Conservation (phyloP, 768 basidiomycete genomes). For the Chalciporus pseudorubinellus region DNA sequence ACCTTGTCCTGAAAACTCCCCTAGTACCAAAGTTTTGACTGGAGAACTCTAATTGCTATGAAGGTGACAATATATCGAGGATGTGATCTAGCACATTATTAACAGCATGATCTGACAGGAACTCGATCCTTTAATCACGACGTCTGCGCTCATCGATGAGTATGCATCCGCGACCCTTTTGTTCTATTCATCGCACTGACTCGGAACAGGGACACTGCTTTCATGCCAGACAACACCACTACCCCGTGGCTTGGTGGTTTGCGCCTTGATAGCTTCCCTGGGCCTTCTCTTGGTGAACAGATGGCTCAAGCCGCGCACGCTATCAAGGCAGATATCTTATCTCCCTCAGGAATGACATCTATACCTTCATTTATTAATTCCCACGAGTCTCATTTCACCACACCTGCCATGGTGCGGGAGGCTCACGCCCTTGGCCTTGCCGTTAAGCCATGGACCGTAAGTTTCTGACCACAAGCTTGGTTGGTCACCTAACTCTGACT, state of each 20-base stretch:
- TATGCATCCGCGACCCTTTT: slow-evolving; percentile 31
- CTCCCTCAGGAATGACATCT: slow-evolving; percentile 48
- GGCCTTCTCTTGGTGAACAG: slow-evolving; percentile 52
- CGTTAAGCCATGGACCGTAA: slow-evolving; percentile 75
- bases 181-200: slow-evolving; percentile 1
- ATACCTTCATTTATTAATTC: slow-evolving; percentile 44
- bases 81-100: neutral
- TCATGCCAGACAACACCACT: slow-evolving; percentile 39
- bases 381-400: slow-evolving; percentile 54
- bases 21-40: slow-evolving; percentile 81
- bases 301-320: slow-evolving; percentile 67
- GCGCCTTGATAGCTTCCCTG: slow-evolving; percentile 60
- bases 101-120: slow-evolving; percentile 33
- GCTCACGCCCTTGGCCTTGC: slow-evolving; percentile 61
- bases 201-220: slow-evolving; percentile 37
- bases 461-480: slow-evolving; percentile 17
- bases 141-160: slow-evolving; percentile 67
- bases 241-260: slow-evolving; percentile 73
- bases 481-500: neutral
- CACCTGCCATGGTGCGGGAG: slow-evolving; percentile 62
- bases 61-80: slow-evolving; percentile 40
- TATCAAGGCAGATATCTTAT: slow-evolving; percentile 64
- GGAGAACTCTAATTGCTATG: slow-evolving; percentile 73
- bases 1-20: neutral
- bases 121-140: slow-evolving; percentile 54